phyloP scores from a whole-genome alignment of 1,284 basidiomycete genomes.

The Cerrena zonata region DNA sequence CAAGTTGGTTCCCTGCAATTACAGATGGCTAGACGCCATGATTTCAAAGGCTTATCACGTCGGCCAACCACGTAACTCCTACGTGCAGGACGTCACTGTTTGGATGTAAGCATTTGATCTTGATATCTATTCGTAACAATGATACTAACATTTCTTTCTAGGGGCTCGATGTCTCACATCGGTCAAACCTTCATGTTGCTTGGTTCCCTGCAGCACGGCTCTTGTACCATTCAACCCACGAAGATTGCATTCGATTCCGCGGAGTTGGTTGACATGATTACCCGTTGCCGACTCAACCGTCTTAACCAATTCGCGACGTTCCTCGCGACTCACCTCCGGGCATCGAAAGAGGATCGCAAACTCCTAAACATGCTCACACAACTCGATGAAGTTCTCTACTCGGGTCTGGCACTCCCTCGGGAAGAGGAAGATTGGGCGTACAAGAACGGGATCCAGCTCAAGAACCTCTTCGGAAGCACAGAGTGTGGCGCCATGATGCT shows the following conservation, averaged over 20 bases:
- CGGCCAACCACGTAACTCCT: slow-evolving; percentile 1
- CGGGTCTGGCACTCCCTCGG: slow-evolving; percentile 21
- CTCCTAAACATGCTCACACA: slow-evolving; percentile 47
- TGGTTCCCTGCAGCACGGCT: slow-evolving; percentile 26
- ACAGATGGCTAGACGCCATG: slow-evolving; percentile 24
- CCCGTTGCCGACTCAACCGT: slow-evolving; percentile 56
- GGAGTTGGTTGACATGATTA: slow-evolving; percentile 26
- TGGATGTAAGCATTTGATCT: slow-evolving; percentile 24
- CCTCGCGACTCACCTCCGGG: slow-evolving; percentile 55
- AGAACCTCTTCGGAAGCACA: slow-evolving; percentile 71
- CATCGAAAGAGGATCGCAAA: slow-evolving; percentile 52
- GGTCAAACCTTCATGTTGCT: slow-evolving; percentile 28
- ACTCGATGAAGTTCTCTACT: slow-evolving; percentile 27
- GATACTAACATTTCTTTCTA: slow-evolving; percentile 10
- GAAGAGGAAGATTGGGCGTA: slow-evolving; percentile 53
- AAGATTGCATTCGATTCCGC: slow-evolving; percentile 24
- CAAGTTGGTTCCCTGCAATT: slow-evolving; percentile 27
- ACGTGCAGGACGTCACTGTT: slow-evolving; percentile 52
- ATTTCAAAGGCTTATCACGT: slow-evolving; percentile 17
- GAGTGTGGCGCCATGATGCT: slow-evolving; percentile 66
- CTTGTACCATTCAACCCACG: slow-evolving; percentile 29
- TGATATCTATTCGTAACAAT: neutral
- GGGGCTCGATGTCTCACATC: slow-evolving; percentile 30
- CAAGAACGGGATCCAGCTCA: slow-evolving; percentile 49
- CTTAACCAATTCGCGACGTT: slow-evolving; percentile 68